phyloP scores from a whole-genome alignment of 2,329 filamentous ascomycete genomes.

The Canariomyces notabilis region DNA sequence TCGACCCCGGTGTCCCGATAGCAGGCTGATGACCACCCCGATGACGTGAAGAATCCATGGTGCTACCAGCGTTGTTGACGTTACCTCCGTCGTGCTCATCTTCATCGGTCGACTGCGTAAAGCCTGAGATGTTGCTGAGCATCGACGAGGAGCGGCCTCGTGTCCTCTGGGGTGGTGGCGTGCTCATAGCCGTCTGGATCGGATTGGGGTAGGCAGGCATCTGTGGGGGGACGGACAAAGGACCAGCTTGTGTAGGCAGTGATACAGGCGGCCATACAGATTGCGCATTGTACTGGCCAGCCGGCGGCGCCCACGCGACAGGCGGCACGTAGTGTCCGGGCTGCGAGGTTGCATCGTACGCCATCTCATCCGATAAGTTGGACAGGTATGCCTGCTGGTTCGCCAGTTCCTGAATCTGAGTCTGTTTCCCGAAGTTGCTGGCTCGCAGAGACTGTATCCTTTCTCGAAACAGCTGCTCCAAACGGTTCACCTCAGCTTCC shows the following conservation, averaged over 20 bases:
- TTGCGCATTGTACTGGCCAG: constrained; percentile 33
- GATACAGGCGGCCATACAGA: constrained; percentile 34
- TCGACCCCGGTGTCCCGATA: constrained; percentile 9
- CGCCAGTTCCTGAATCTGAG: constrained; percentile 34
- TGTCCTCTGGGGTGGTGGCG: constrained; percentile 32
- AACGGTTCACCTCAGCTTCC: constrained; percentile 41
- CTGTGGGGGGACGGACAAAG: constrained; percentile 22
- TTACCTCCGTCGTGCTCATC: constrained; percentile 36
- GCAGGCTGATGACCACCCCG: constrained; percentile 11
- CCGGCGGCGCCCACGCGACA: constrained; percentile 26
- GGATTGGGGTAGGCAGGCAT: constrained; percentile 17
- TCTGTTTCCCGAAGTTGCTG: constrained; percentile 36
- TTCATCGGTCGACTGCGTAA: constrained; percentile 57
- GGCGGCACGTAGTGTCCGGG: constrained; percentile 18
- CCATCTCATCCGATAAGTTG: constrained; percentile 38
- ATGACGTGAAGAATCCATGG: constrained; percentile 16
- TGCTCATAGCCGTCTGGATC: constrained; percentile 14
- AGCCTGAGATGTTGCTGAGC: constrained; percentile 62
- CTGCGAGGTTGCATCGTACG: constrained; percentile 30
- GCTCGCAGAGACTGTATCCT: constrained; percentile 35
- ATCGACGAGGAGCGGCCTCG: constrained; percentile 61
- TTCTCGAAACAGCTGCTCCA: constrained; percentile 41
- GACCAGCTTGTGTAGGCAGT: constrained; percentile 29
- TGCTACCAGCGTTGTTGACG: constrained; percentile 21
- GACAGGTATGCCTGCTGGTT: constrained; percentile 37